A percentile compares a stretch with the other conserved stretches of the same genome.
Evolutionary conservation across 768 basidiomycete species (phyloP).

Genomic region (Rickenella mellea): DNA sequence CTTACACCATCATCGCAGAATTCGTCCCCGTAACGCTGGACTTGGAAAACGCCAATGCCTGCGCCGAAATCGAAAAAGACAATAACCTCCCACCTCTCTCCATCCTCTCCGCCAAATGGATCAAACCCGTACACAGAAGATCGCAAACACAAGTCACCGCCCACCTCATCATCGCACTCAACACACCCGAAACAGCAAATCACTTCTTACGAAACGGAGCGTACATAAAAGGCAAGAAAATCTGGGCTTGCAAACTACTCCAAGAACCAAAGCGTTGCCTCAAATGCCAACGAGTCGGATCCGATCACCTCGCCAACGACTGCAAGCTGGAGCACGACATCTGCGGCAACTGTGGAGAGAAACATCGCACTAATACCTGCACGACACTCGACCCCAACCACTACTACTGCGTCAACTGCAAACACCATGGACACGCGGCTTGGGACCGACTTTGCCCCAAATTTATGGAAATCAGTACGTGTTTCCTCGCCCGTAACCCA

Average conservation of each 20-base stretch:
- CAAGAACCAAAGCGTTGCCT: constrained; percentile 16
- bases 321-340: constrained; percentile 7
- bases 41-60: background rate
- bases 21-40: constrained; percentile 14
- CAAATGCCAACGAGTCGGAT: constrained; percentile 15
- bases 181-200: constrained; percentile 14
- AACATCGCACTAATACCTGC: constrained; percentile 14
- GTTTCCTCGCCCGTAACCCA: background rate
- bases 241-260: constrained; percentile 9
- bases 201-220: too few relatives aligned
- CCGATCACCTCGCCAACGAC: constrained; percentile 8
- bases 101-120: constrained; percentile 14
- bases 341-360: constrained; percentile 11
- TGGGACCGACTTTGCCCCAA: constrained; percentile 17
- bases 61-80: constrained; percentile 8
- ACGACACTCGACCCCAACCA: constrained; percentile 1
- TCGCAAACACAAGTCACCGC: constrained; percentile 13
- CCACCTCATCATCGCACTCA: constrained; percentile 15
- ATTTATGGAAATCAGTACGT: constrained; percentile 2
- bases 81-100: constrained; percentile 2
- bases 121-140: constrained; percentile 15
- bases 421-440: constrained; percentile 16
- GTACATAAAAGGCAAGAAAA: constrained; percentile 8
- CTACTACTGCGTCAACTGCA: constrained; percentile 17
- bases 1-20: constrained; percentile 10